A percentile compares a stretch with the other conserved stretches of the same genome.
Evolutionary conservation across 805 yeast genomes (phyloP).

Genomic region (Sugiyamaella smithiae): DNA sequence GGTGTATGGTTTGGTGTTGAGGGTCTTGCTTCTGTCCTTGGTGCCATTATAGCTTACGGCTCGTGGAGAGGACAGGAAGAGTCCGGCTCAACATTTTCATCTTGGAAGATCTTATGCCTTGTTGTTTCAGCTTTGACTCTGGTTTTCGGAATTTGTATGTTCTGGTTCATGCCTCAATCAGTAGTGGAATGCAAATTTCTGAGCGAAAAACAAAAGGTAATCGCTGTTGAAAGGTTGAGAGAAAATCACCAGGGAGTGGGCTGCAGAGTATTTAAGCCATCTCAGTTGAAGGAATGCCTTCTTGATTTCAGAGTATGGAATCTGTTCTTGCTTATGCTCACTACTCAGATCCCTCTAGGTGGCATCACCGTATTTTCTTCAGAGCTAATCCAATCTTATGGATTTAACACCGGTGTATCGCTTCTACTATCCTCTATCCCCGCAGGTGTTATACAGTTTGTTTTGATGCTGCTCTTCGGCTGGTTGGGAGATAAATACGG

Average conservation of each 20-base stretch:
- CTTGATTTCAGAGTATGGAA: conserved; percentile 29
- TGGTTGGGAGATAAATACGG: background rate
- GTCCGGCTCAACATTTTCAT: background rate
- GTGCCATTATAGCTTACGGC: conserved; percentile 51
- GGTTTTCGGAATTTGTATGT: conserved; percentile 34
- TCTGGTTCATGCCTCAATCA: conserved; percentile 21
- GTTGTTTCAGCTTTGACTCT: conserved; percentile 45
- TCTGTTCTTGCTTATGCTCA: conserved; percentile 41
- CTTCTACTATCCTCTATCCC: background rate
- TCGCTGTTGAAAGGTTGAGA: conserved; percentile 25
- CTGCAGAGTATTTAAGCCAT: conserved; percentile 37
- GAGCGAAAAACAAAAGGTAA: conserved; percentile 19
- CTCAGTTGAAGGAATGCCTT: conserved; percentile 45
- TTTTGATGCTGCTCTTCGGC: background rate
- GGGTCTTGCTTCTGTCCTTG: conserved; percentile 45
- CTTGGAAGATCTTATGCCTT: conserved; percentile 48
- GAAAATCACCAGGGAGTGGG: conserved; percentile 46
- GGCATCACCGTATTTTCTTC: background rate
- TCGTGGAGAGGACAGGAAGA: conserved; percentile 26
- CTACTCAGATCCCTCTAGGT: conserved; percentile 44
- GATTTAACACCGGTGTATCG: background rate
- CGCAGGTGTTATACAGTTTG: background rate
- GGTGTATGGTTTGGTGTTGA: conserved; percentile 43
- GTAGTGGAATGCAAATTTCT: conserved; percentile 23
- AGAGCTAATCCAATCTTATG: background rate